Conservation (phyloP, 768 basidiomycete genomes). For the Collybia nuda region DNA sequence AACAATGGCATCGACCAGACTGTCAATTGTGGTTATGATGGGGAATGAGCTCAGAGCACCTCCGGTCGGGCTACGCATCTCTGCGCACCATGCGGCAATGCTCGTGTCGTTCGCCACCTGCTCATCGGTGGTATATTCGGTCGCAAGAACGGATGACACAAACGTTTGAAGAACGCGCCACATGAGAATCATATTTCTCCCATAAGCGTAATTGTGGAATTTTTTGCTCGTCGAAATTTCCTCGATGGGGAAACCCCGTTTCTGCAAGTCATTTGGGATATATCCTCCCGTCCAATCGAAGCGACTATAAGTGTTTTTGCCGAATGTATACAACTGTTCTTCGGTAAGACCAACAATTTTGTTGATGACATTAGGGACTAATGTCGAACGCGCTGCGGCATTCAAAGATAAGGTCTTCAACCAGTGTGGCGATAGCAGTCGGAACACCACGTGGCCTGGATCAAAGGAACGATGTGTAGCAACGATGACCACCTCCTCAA, state of each 20-base stretch:
- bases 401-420: slow-evolving; percentile 27
- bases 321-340: slow-evolving; percentile 14
- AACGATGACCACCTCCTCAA: slow-evolving; percentile 29
- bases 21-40: slow-evolving; percentile 20
- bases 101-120: slow-evolving; percentile 18
- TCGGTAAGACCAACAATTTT: slow-evolving; percentile 17
- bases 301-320: slow-evolving; percentile 17
- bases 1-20: slow-evolving; percentile 25
- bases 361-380: slow-evolving; percentile 24
- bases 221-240: slow-evolving; percentile 21
- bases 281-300: slow-evolving; percentile 26
- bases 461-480: slow-evolving; percentile 25
- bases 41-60: slow-evolving; percentile 25
- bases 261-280: slow-evolving; percentile 23
- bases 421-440: slow-evolving; percentile 29
- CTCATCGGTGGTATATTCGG: slow-evolving; percentile 10
- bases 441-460: slow-evolving; percentile 21
- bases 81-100: slow-evolving; percentile 18
- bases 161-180: slow-evolving; percentile 23
- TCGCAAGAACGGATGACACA: too few species aligned
- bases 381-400: slow-evolving; percentile 19
- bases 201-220: slow-evolving; percentile 27
- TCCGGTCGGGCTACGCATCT: slow-evolving; percentile 20
- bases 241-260: slow-evolving; percentile 27
- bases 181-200: slow-evolving; percentile 20